Base-by-base conservation (phyloP, 75 land plant species). In the Selaginella tamariscina region DNA sequence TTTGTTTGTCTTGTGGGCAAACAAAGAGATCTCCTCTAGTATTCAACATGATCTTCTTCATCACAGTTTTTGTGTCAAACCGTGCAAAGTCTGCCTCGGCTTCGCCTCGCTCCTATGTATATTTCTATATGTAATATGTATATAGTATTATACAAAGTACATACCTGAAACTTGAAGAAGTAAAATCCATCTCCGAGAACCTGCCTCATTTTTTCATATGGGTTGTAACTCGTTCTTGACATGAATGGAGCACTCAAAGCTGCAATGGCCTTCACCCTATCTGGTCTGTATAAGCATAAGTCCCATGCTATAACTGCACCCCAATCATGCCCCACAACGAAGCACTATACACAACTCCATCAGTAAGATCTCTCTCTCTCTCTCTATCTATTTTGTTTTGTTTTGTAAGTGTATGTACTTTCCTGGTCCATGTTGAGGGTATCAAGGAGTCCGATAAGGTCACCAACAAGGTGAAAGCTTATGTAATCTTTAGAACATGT, bases 401-500 rank as follows among this genome's bases (percentile, higher is more conserved):
- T n/a, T n/a, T n/a, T n/a, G n/a, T n/a, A n/a, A n/a, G n/a, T n/a
- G n/a, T n/a, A n/a, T n/a, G n/a, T n/a, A n/a, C n/a, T n/a, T 26
- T 64, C 77, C 65, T 75, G 13, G 2, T 71, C 55, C 39, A 22
- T 1, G 15, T 44, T 44, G 11, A 78, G 65, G 31, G 64, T 56
- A 55, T 83, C 78, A 20, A 83, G 69, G n/a, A 83, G 73, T 22
- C 75, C 75, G 22, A 83, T 68, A 21, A 83, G 13, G 66, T 81
- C 86, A 0, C 88, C 88, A 27, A 84, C 88, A 18, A 86, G 29
- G 27, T 86, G 86, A 24, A 72, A 56, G 27, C 55, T 32, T 1
- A 75, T 75, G 71, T 86, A 86, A 28, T 73, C 55, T 21, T 66
- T 32, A 15, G 69, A 1, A 13, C 64, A 67, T 0, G 21, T 9